These are phyloP conservation scores for Beta vulgaris DNA, from an alignment of 148 eudicot species.

Conservation along the genomic window DNA sequence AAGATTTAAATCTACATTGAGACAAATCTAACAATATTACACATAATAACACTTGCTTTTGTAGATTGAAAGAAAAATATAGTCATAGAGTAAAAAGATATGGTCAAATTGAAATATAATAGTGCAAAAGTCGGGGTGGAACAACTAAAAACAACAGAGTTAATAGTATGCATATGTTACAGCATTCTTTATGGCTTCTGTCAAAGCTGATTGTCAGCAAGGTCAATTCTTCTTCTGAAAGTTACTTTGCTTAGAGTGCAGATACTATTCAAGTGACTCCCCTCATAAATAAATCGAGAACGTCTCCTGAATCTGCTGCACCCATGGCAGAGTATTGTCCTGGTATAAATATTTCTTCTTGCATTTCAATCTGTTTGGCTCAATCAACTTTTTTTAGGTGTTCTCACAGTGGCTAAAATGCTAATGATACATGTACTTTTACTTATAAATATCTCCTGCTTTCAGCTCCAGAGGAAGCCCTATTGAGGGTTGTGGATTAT, in stretches of 20 bases:
- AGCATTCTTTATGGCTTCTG: slow-evolving; percentile 5
- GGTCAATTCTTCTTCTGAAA: slow-evolving; percentile 21
- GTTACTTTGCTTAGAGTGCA: slow-evolving; percentile 68
- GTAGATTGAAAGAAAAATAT: too few relatives aligned
- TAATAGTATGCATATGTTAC: not conserved
- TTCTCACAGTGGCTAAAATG: not conserved
- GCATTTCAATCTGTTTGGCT: not conserved
- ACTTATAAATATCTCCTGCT: slow-evolving; percentile 15
- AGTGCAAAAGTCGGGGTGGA: too few relatives aligned
- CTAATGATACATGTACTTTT: not conserved
- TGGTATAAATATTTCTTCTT: slow-evolving; percentile 43
- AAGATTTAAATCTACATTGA: too few relatives aligned
- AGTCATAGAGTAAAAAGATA: too few relatives aligned
- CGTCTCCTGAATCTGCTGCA: slow-evolving; percentile 44
- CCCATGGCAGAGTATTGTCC: slow-evolving; percentile 75
- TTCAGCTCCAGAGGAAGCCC: slow-evolving; percentile 65
- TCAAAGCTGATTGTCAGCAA: not conserved
- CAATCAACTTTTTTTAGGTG: not conserved
- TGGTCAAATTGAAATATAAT: too few relatives aligned
- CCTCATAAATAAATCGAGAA: slow-evolving; percentile 54
- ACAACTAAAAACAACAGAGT: too few relatives aligned
- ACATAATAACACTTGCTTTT: too few relatives aligned
- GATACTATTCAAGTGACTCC: slow-evolving; percentile 68
- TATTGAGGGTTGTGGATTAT: slow-evolving; percentile 57
- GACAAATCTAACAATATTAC: too few relatives aligned